Evolutionary conservation across 192 early-diverging fungal genomes (phyloP).

Genomic region (Linnemannia zychae): DNA sequence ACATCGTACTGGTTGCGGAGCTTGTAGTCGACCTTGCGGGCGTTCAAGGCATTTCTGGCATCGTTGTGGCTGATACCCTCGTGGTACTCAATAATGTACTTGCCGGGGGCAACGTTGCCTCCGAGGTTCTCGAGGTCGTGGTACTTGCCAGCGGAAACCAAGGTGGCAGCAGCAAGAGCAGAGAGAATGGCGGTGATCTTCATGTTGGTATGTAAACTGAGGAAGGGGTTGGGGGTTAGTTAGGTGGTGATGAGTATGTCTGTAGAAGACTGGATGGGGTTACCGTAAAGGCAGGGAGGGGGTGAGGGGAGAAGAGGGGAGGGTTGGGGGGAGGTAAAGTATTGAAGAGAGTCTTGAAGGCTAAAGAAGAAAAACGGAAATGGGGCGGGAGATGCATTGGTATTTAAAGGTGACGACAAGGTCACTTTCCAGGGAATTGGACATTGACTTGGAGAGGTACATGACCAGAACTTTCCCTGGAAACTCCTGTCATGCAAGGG

Average conservation of each 20-base stretch:
- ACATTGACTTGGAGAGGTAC: background rate
- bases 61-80: constrained; percentile 5
- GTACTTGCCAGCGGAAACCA: constrained; percentile 42
- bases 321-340: background rate
- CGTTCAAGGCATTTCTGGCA: constrained; percentile 25
- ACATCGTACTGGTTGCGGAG: constrained; percentile 61
- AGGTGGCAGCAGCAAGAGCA: constrained; percentile 31
- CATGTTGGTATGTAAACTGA: constrained; percentile 11
- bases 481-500: constrained; percentile 1
- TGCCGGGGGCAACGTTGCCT: constrained; percentile 17
- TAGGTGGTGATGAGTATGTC: background rate
- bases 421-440: background rate
- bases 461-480: background rate
- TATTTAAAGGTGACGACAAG: constrained; percentile 5
- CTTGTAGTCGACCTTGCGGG: constrained; percentile 37
- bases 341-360: constrained; percentile 22
- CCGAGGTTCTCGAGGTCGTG: constrained; percentile 8
- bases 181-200: constrained; percentile 43
- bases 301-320: background rate
- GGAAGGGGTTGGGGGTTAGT: background rate
- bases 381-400: background rate
- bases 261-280: constrained; percentile 18
- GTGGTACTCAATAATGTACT: constrained; percentile 43
- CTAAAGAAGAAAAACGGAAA: constrained; percentile 21
- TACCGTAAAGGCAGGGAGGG: constrained; percentile 15